These are phyloP conservation scores for Fusarium vanettenii DNA, from an alignment of 2,329 filamentous ascomycete species.

Conservation along the genomic window DNA sequence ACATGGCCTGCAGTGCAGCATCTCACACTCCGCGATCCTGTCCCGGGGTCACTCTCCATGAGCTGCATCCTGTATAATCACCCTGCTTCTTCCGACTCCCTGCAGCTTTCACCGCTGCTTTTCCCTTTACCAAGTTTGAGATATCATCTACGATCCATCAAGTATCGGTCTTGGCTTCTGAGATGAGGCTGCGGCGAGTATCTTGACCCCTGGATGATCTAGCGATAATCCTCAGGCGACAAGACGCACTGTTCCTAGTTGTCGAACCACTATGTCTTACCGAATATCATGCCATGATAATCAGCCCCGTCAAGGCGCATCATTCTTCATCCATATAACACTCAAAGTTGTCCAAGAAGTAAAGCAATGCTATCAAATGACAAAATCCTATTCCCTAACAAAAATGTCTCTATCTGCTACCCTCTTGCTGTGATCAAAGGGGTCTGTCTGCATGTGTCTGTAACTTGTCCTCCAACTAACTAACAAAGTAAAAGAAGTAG, in stretches of 20 bases:
- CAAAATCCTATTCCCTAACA: conserved; percentile 30
- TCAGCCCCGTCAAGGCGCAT: not conserved
- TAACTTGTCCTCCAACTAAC: conserved; percentile 31
- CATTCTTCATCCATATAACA: not conserved
- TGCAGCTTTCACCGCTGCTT: conserved; percentile 38
- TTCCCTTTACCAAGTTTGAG: not conserved
- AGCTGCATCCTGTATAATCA: not conserved
- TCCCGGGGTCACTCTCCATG: not conserved
- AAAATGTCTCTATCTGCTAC: conserved; percentile 43
- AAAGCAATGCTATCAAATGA: conserved; percentile 15
- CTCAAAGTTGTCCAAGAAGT: not conserved
- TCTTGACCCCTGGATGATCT: not conserved
- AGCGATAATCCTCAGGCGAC: not conserved
- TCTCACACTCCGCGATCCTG: conserved; percentile 17
- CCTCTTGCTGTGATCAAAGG: conserved; percentile 41
- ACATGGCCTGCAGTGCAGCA: not conserved
- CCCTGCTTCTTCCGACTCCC: conserved; percentile 40
- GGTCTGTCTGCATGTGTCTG: conserved; percentile 29
- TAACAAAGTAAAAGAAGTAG: conserved; percentile 18
- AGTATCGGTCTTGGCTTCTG: not conserved
- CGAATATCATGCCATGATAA: conserved; percentile 4
- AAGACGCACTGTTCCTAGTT: not conserved
- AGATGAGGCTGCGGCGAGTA: not conserved
- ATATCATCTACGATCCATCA: not conserved
- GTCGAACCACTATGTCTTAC: not conserved